A percentile compares a stretch with the other conserved stretches of the same genome.
Conservation (phyloP, 192 early-diverging fungal genomes). For the Linnemannia zychae region DNA sequence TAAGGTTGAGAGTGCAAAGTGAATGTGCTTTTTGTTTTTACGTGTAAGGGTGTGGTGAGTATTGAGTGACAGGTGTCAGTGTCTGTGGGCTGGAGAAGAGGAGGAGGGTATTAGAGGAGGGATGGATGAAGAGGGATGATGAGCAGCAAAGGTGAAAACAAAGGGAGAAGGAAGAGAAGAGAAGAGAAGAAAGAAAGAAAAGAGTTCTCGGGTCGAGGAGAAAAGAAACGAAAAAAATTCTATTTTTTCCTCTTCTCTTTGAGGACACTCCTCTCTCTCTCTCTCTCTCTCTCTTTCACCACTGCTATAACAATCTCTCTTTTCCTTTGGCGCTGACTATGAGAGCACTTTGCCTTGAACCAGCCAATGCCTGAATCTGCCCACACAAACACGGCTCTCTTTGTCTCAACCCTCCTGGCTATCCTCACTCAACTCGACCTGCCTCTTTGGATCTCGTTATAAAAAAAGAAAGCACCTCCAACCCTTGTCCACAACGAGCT, state of each 20-base stretch:
- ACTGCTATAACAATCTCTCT: background rate
- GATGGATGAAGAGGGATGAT: background rate
- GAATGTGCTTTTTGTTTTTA: background rate
- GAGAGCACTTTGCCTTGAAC: background rate
- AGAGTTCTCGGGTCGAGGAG: background rate
- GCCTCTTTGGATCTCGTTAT: too few relatives aligned
- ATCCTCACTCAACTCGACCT: too few relatives aligned
- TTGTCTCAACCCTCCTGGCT: too few relatives aligned
- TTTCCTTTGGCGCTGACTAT: background rate
- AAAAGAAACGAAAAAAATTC: background rate
- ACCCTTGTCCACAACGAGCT: too few relatives aligned
- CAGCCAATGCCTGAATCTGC: background rate
- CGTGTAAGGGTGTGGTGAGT: background rate
- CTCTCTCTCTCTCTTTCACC: background rate
- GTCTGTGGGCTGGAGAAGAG: background rate
- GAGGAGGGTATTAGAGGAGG: background rate
- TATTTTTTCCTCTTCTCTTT: conserved; percentile 4
- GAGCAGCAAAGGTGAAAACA: background rate
- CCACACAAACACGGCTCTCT: background rate
- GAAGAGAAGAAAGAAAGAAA: background rate
- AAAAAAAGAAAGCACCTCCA: too few relatives aligned
- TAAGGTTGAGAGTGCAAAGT: background rate
- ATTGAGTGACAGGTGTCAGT: background rate
- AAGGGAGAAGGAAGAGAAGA: background rate
- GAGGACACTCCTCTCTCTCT: background rate